A percentile compares a stretch with the other conserved stretches of the same genome.
Evolutionary conservation across 2,329 filamentous ascomycete genomes (phyloP).

Genomic region (Parafenestella ontariensis): DNA sequence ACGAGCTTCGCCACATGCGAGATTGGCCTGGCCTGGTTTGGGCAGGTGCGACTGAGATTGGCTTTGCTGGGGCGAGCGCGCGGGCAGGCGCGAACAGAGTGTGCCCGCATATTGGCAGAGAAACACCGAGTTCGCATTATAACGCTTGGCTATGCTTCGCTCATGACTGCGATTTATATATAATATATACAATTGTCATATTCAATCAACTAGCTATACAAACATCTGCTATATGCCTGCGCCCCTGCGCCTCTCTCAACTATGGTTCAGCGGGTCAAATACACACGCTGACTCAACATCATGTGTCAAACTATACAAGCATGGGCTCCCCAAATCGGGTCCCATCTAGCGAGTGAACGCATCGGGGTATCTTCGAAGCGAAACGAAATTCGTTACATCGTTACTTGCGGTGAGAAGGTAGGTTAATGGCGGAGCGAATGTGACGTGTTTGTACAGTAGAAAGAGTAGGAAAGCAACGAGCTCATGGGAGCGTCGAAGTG

Average conservation of each 20-base stretch:
- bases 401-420: slow-evolving; percentile 14
- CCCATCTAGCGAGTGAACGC: slow-evolving; percentile 28
- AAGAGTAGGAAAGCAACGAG: slow-evolving; percentile 12
- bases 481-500: not conserved
- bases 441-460: slow-evolving; percentile 10
- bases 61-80: not conserved
- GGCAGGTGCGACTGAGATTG: not conserved
- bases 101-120: not conserved
- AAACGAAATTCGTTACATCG: slow-evolving; percentile 28
- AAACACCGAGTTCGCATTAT: not conserved
- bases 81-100: not conserved
- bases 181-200: not conserved
- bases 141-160: not conserved
- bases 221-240: not conserved
- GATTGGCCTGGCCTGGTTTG: not conserved
- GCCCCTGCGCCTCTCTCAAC: not conserved
- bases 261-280: not conserved
- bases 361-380: slow-evolving; percentile 36
- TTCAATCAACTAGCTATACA: not conserved
- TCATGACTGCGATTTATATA: not conserved
- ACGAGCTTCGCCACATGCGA: slow-evolving; percentile 7
- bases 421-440: slow-evolving; percentile 21
- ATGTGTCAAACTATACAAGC: not conserved
- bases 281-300: not conserved
- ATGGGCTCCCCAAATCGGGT: slow-evolving; percentile 2